These are phyloP conservation scores for Fraxinus baroniana DNA, from an alignment of 305 asterid genomes.

Conservation along the genomic window DNA sequence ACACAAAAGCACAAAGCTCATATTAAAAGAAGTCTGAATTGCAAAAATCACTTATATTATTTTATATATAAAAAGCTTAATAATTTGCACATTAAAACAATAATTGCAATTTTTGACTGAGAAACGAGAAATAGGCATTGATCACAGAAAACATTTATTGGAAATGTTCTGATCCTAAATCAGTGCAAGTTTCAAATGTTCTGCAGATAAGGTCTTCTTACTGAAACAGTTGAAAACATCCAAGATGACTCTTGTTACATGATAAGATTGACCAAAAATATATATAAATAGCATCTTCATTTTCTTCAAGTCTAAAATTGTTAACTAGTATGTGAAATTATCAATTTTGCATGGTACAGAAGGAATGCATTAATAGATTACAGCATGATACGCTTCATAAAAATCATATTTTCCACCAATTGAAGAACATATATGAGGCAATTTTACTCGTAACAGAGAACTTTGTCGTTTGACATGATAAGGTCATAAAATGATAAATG, in stretches of 20 bases:
- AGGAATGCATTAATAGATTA: neutral
- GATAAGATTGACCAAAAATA: neutral
- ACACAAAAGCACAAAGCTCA: constrained; percentile 5
- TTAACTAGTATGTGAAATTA: neutral
- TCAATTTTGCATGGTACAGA: neutral
- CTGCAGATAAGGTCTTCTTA: neutral
- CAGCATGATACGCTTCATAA: neutral
- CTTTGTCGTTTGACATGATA: neutral
- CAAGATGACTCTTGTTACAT: neutral
- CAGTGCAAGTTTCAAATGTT: neutral
- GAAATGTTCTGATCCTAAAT: neutral
- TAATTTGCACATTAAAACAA: neutral
- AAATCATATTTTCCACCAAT: neutral
- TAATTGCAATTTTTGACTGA: neutral
- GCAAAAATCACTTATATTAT: neutral
- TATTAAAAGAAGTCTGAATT: constrained; percentile 8
- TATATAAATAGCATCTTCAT: neutral
- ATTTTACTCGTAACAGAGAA: neutral
- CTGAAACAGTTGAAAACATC: neutral
- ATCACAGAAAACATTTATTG: neutral
- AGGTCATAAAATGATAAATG: neutral
- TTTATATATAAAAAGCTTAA: neutral
- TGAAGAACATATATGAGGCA: neutral
- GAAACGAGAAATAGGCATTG: neutral
- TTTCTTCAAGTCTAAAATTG: neutral